These are phyloP conservation scores for Xylariales sp. DNA, from an alignment of 2,329 filamentous ascomycete species.

Conservation along the genomic window DNA sequence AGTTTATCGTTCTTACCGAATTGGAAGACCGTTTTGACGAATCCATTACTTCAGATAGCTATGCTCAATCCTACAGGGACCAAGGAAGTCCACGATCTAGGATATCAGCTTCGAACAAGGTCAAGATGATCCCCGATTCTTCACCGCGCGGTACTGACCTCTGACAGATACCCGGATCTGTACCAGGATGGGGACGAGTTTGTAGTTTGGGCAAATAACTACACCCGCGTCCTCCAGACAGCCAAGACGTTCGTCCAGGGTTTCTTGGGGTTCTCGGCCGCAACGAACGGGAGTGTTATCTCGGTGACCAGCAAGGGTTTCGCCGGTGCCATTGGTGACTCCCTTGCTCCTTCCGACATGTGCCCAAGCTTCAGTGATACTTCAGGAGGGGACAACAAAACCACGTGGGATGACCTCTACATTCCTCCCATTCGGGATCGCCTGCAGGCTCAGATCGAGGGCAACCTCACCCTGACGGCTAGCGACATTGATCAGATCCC, in stretches of 20 bases:
- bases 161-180: constrained; percentile 40
- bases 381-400: constrained; percentile 41
- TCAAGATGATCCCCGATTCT: constrained; percentile 10
- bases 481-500: constrained; percentile 55
- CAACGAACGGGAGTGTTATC: constrained; percentile 49
- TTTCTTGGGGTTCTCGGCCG: constrained; percentile 53
- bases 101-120: constrained; percentile 45
- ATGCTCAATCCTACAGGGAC: constrained; percentile 58
- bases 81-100: constrained; percentile 55
- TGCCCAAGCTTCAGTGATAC: constrained; percentile 55
- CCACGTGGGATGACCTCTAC: constrained; percentile 45
- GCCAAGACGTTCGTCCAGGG: constrained; percentile 57
- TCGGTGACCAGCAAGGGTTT: constrained; percentile 53
- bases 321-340: constrained; percentile 51
- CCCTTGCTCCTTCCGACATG: constrained; percentile 57
- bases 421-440: constrained; percentile 49
- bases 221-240: constrained; percentile 58
- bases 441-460: constrained; percentile 48
- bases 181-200: constrained; percentile 47
- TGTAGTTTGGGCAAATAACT: constrained; percentile 61
- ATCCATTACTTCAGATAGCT: constrained; percentile 51
- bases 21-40: constrained; percentile 54
- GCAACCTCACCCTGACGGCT: constrained; percentile 49
- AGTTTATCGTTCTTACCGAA: constrained; percentile 50
- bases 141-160: neutral